A percentile compares a stretch with the other conserved stretches of the same genome.
phyloP scores from a whole-genome alignment of 768 basidiomycete genomes.

The Panus rudis region DNA sequence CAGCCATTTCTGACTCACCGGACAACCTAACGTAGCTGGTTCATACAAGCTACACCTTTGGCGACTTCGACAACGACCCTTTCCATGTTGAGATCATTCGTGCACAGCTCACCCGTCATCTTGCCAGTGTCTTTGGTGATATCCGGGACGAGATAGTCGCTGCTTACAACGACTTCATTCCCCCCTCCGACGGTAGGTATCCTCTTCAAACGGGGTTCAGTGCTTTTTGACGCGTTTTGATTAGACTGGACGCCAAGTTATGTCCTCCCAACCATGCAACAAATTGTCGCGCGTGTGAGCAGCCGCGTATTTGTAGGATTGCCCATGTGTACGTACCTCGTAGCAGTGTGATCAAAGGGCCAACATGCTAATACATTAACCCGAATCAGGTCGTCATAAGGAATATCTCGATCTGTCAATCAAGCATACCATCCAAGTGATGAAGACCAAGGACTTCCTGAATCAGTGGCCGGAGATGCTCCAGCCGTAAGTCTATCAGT shows the following conservation, averaged over 20 bases:
- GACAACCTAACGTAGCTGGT: no score
- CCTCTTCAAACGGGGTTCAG: background rate
- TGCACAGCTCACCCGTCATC: conserved; percentile 21
- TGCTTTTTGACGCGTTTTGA: conserved; percentile 12
- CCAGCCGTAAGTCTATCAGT: no score
- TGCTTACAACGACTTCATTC: conserved; percentile 25
- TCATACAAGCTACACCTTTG: conserved; percentile 7
- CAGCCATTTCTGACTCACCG: no score
- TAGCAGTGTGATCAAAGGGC: conserved; percentile 7
- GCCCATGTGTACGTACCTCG: conserved; percentile 31
- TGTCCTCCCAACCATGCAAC: conserved; percentile 14
- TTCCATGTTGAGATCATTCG: conserved; percentile 20
- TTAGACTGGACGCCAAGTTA: conserved; percentile 20
- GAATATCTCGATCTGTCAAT: conserved; percentile 30
- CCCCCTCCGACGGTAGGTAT: conserved; percentile 12
- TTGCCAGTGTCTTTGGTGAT: conserved; percentile 15
- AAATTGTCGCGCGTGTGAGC: conserved; percentile 33
- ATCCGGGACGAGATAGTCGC: conserved; percentile 19
- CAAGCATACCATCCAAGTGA: conserved; percentile 24
- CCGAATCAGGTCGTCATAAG: conserved; percentile 30
- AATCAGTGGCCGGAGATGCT: conserved; percentile 32
- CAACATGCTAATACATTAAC: conserved; percentile 6
- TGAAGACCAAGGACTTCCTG: conserved; percentile 3
- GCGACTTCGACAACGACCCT: conserved; percentile 1
- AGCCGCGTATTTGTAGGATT: conserved; percentile 46